Evolutionary conservation across 768 basidiomycete species (phyloP).

Genomic region (Hortiboletus flavorubellus): DNA sequence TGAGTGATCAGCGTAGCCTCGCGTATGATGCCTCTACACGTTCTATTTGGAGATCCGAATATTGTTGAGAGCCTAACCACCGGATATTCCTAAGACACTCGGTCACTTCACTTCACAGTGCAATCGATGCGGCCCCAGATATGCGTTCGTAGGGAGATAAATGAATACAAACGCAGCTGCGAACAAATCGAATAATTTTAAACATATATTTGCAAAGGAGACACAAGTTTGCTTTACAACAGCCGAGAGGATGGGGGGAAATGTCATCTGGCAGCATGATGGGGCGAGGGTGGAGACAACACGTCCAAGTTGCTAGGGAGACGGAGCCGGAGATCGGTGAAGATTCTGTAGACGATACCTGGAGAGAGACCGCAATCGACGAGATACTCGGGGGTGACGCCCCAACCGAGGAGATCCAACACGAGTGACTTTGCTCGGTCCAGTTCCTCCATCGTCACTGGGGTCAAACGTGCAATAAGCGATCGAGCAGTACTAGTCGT

Average conservation of each 20-base stretch:
- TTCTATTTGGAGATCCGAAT: neutral
- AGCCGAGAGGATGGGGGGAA: too few species aligned
- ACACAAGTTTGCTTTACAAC: neutral
- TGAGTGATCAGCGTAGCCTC: neutral
- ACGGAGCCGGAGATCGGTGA: conserved; percentile 41
- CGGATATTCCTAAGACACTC: neutral
- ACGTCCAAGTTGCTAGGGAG: conserved; percentile 26
- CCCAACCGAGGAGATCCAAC: conserved; percentile 57
- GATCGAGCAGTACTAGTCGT: neutral
- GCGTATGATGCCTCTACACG: neutral
- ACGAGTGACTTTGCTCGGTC: conserved; percentile 44
- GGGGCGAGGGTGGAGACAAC: neutral
- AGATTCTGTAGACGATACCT: conserved; percentile 37
- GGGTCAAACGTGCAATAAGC: neutral
- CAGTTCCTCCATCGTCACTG: conserved; percentile 43
- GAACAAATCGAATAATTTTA: neutral
- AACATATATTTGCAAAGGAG: neutral
- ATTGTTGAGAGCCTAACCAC: neutral
- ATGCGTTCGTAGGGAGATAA: neutral
- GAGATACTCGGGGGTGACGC: conserved; percentile 48
- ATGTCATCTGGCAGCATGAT: conserved; percentile 1
- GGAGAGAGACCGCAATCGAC: conserved; percentile 43
- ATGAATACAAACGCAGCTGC: neutral
- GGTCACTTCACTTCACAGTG: neutral
- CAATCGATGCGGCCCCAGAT: neutral